Evolutionary conservation across 495 filamentous ascomycete genomes (phyloP), one percentile per base, ranked within the genome.

Genomic region (Penicillium canariense): DNA sequence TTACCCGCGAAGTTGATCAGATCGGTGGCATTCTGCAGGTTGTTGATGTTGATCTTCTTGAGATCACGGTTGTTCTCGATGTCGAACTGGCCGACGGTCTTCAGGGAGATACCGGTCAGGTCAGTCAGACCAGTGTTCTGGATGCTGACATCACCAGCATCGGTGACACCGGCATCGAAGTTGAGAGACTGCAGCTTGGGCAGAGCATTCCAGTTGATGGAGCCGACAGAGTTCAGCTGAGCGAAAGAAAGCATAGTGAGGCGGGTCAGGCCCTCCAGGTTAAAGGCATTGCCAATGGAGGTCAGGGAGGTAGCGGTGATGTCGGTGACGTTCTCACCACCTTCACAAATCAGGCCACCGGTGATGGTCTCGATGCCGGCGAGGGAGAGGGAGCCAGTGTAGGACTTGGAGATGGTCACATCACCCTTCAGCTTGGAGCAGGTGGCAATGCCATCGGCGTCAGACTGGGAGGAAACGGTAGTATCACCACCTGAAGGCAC

Each of bases 31-130:
- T 85, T 88, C 65, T 72, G 74, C 55, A 96, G 79, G 68, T 84
- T 79, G 67, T 77, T 76, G 63, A 92, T 80, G 65, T 85, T 82
- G 75, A 91, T 86, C 35, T 71, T 77, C 62, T 80, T 77, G 55
- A 96, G 72, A 53, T 81, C 78, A 31, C 68, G 73, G 82, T 96
- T 96, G 80, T 93, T 91, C 77, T 89, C 86, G 76, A 96, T 82
- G 60, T 90, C 74, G 68, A 95, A 81, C 38, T 66, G 73, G 17
- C 72, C 74, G 25, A 87, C 78, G 23, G 73, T 77, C 46, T 79
- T 60, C 53, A 97, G 76, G 66, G 89, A 85, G 69, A 99, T 87
- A 70, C 89, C 90, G 56, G 85, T 71, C 31, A 99, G 80, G 55
- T 73, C 80, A 65, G 68, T 77, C 55, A 97, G 81, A 66, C 83